Evolutionary conservation across 2,329 filamentous ascomycete genomes (phyloP).

Genomic region (Fusarium siculi): DNA sequence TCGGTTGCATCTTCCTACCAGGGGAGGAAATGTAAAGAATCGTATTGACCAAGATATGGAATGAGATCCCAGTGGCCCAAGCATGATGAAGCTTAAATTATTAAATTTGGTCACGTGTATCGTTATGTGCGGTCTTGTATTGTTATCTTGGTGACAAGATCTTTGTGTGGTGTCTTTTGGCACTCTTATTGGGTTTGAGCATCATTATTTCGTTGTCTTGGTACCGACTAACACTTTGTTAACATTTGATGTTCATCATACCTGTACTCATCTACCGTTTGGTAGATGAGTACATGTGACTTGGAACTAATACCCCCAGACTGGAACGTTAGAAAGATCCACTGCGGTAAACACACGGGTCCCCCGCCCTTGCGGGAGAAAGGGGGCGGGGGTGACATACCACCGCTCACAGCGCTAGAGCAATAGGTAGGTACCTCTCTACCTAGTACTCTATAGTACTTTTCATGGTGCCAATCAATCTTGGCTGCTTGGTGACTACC

Average conservation of each 20-base stretch:
- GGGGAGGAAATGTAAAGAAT: constrained; percentile 7
- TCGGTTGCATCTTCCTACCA: constrained; percentile 22
- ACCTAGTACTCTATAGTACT: not conserved
- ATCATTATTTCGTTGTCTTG: not conserved
- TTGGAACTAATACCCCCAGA: constrained; percentile 31
- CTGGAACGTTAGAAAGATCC: constrained; percentile 1
- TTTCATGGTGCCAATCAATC: not conserved
- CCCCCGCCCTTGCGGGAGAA: constrained; percentile 16
- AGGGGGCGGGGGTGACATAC: constrained; percentile 12
- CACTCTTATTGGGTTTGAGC: not conserved
- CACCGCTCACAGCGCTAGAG: not conserved
- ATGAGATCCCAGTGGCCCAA: constrained; percentile 26
- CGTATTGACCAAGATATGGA: constrained; percentile 14
- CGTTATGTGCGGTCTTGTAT: not conserved
- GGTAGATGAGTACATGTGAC: constrained; percentile 26
- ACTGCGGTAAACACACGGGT: not conserved
- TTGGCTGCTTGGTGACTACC: not conserved
- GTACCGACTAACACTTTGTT: not conserved
- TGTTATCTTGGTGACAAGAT: not conserved
- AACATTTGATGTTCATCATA: not conserved
- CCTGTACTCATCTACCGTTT: not conserved
- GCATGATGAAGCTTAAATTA: constrained; percentile 10
- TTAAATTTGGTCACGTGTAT: not conserved
- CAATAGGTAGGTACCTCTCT: not conserved
- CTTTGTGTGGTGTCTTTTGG: not conserved